Percentiles rank a stretch among this genome's conserved stretches.
These are phyloP conservation scores for Suhomyces xylopsoci DNA, from an alignment of 805 yeast species.

Conservation along the genomic window DNA sequence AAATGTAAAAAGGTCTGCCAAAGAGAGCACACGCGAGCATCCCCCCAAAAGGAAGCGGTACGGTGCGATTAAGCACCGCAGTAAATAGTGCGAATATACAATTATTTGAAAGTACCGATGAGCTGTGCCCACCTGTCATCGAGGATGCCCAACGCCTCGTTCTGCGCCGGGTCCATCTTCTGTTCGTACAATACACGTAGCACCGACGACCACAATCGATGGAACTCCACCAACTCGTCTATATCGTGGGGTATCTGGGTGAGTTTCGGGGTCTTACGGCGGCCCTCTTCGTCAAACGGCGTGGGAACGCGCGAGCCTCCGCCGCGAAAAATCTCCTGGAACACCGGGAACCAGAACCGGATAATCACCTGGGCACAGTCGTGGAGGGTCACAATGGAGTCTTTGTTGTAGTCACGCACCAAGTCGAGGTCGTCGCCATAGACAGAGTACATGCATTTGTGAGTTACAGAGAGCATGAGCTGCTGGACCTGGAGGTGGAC, in stretches of 20 bases:
- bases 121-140: slow-evolving; percentile 12
- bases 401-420: slow-evolving; percentile 44
- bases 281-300: slow-evolving; percentile 18
- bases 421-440: slow-evolving; percentile 58
- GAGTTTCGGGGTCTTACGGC: slow-evolving; percentile 11
- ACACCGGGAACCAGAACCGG: slow-evolving; percentile 56
- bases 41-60: slow-evolving; percentile 2
- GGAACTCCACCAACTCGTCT: slow-evolving; percentile 34
- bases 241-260: slow-evolving; percentile 11
- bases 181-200: slow-evolving; percentile 41
- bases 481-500: slow-evolving; percentile 16
- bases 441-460: slow-evolving; percentile 47
- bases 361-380: slow-evolving; percentile 44
- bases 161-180: slow-evolving; percentile 24
- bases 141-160: slow-evolving; percentile 18
- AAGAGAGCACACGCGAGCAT: neutral
- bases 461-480: slow-evolving; percentile 46
- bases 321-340: slow-evolving; percentile 44
- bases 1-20: neutral
- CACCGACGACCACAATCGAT: slow-evolving; percentile 51
- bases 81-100: neutral
- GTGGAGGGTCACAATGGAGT: slow-evolving; percentile 28
- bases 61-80: neutral
- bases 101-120: neutral
- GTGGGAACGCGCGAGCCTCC: slow-evolving; percentile 5